phyloP scores from a whole-genome alignment of 257 asterid genomes.

The Solanum sejunctum region DNA sequence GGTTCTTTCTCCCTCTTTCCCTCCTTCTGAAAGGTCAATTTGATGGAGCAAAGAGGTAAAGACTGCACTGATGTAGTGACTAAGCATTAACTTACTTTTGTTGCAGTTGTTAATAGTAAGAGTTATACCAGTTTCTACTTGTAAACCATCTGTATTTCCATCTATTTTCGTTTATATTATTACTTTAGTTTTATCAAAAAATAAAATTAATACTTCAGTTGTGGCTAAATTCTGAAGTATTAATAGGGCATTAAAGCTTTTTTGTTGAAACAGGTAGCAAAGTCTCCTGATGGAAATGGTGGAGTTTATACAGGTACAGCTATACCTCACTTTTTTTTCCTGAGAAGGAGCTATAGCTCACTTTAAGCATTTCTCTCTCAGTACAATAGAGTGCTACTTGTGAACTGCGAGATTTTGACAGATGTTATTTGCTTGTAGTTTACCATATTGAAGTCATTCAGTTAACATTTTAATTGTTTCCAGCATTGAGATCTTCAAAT shows the following conservation, averaged over 20 bases:
- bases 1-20: not conserved
- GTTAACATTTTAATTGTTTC: conserved; percentile 2
- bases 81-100: not conserved
- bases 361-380: not conserved
- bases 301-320: conserved; percentile 83
- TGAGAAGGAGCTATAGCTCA: not conserved
- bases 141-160: not conserved
- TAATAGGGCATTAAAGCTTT: not conserved
- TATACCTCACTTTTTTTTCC: not conserved
- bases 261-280: conserved; percentile 52
- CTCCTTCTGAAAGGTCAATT: not conserved
- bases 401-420: not conserved
- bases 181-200: not conserved
- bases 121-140: not conserved
- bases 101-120: not conserved
- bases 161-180: not conserved
- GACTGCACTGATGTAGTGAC: not conserved
- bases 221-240: not conserved
- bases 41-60: not conserved
- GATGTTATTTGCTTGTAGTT: not conserved
- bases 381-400: not conserved
- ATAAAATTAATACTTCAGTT: not conserved
- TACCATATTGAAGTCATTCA: conserved; percentile 2
- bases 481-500: conserved; percentile 72
- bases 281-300: conserved; percentile 98